Conservation (phyloP, 192 early-diverging fungal species). For the Coemansia sp. region DNA sequence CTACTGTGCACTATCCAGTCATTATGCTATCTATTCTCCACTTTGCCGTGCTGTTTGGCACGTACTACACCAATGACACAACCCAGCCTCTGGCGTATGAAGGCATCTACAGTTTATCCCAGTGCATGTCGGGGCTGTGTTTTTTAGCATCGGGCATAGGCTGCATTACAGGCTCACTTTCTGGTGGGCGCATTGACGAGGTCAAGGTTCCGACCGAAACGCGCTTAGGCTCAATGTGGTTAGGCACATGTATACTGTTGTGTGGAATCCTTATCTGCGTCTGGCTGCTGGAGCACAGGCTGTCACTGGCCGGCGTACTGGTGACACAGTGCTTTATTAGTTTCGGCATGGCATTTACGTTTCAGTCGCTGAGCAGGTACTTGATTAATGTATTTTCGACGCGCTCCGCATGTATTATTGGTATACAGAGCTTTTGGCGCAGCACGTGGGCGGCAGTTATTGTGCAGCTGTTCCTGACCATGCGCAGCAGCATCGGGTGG, state of each 20-base stretch:
- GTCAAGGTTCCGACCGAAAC: constrained; percentile 22
- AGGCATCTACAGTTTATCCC: constrained; percentile 37
- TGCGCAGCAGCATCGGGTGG: constrained; percentile 44
- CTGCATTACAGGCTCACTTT: constrained; percentile 31
- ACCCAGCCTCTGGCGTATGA: constrained; percentile 45
- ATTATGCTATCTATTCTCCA: constrained; percentile 29
- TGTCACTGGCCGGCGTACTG: constrained; percentile 34
- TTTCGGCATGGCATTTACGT: constrained; percentile 39
- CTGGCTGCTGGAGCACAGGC: constrained; percentile 33
- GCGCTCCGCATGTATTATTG: constrained; percentile 38
- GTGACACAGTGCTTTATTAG: constrained; percentile 39
- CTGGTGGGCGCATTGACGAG: constrained; percentile 30
- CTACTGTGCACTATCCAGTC: constrained; percentile 27
- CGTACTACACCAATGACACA: constrained; percentile 51
- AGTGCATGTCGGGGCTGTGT: constrained; percentile 47
- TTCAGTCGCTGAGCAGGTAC: constrained; percentile 41
- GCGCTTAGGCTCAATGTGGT: constrained; percentile 35
- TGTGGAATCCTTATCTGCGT: constrained; percentile 17
- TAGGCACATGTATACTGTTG: constrained; percentile 29
- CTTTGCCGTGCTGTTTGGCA: constrained; percentile 51
- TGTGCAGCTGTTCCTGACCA: constrained; percentile 42
- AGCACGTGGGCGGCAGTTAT: constrained; percentile 40
- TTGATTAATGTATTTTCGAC: constrained; percentile 48
- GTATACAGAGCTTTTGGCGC: constrained; percentile 50
- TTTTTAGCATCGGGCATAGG: constrained; percentile 52